phyloP scores from a whole-genome alignment of 1,284 basidiomycete genomes.

The Apiotrichum laibachii region DNA sequence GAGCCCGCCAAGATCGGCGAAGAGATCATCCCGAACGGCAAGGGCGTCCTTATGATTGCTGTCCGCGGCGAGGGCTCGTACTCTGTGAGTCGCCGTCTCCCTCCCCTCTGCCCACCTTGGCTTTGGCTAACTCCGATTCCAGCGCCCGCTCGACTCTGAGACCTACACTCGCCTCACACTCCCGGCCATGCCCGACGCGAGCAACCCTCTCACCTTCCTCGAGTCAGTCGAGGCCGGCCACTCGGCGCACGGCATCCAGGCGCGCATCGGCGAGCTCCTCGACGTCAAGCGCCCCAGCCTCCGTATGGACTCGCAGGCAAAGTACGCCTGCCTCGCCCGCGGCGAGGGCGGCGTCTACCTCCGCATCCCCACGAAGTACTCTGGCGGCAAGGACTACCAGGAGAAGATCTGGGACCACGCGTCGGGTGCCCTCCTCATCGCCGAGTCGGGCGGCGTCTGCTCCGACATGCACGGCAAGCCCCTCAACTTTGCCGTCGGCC shows the following conservation, averaged over 20 bases:
- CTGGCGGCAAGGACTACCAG: constrained; percentile 65
- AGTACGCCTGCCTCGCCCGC: constrained; percentile 83
- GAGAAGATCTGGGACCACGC: constrained; percentile 99
- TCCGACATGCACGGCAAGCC: constrained; percentile 75
- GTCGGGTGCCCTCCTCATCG: constrained; percentile 76
- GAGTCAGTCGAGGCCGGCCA: constrained; percentile 94
- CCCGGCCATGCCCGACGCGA: constrained; percentile 37
- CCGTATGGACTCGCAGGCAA: constrained; percentile 98
- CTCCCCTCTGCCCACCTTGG: constrained; percentile 1
- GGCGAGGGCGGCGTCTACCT: constrained; percentile 89
- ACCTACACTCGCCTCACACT: constrained; percentile 40
- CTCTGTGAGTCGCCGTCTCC: constrained; percentile 54
- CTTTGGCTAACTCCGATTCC: background rate
- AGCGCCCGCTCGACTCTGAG: constrained; percentile 35
- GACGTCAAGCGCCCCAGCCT: constrained; percentile 62
- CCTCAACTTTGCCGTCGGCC: constrained; percentile 82
- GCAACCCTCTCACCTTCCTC: constrained; percentile 60
- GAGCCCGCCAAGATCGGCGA: constrained; percentile 60
- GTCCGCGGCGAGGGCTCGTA: constrained; percentile 74
- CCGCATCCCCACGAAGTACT: constrained; percentile 71
- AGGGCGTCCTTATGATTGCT: constrained; percentile 78
- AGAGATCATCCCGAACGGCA: constrained; percentile 53
- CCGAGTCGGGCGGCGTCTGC: constrained; percentile 84
- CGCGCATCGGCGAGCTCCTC: constrained; percentile 67
- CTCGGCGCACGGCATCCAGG: constrained; percentile 80